Evolutionary conservation across 352 stramenopile genomes (phyloP).

Genomic region (Aphanomyces invadans): DNA sequence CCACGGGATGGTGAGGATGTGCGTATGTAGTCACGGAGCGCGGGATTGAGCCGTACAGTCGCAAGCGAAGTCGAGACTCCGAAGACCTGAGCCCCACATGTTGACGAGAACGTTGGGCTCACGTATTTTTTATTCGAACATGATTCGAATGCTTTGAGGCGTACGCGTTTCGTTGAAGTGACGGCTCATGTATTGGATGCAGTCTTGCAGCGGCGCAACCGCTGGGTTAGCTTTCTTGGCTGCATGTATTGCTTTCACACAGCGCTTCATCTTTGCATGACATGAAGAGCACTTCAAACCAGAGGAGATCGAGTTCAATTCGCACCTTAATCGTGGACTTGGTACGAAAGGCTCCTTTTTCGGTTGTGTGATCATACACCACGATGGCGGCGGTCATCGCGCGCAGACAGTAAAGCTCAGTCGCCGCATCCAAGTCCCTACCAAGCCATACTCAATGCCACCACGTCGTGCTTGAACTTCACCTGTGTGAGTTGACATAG

Average conservation of each 20-base stretch:
- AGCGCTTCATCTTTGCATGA: conserved; percentile 50
- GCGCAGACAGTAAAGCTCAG: conserved; percentile 41
- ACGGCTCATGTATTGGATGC: conserved; percentile 45
- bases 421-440: conserved; percentile 36
- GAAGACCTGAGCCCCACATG: background rate
- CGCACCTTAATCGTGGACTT: conserved; percentile 58
- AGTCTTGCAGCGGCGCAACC: conserved; percentile 38
- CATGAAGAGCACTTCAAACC: too few species aligned
- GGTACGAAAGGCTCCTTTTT: conserved; percentile 41
- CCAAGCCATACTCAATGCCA: background rate
- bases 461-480: background rate
- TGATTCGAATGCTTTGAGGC: conserved; percentile 36
- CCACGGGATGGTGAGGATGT: background rate
- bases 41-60: background rate
- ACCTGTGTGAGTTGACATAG: conserved; percentile 29
- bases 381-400: conserved; percentile 51
- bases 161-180: conserved; percentile 47
- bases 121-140: conserved; percentile 29
- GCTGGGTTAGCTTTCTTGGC: conserved; percentile 32
- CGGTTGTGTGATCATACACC: conserved; percentile 45
- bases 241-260: conserved; percentile 42
- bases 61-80: conserved; percentile 17
- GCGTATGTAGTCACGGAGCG: conserved; percentile 16
- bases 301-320: too few species aligned
- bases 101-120: background rate